These are phyloP conservation scores for Barnettozyma wickerhamii DNA, from an alignment of 805 yeast species.

Conservation along the genomic window DNA sequence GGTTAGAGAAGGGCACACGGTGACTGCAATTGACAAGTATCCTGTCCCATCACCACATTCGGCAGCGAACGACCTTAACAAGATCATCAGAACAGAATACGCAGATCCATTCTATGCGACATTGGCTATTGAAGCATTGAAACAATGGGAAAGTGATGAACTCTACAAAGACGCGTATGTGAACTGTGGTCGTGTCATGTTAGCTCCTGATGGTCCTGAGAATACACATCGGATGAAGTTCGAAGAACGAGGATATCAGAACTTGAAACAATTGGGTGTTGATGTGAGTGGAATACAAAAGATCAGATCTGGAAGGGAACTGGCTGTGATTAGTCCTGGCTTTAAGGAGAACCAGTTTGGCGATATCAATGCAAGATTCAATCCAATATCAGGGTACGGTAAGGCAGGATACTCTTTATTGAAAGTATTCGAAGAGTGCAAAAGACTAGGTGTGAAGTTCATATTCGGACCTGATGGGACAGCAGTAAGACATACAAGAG, in stretches of 20 bases:
- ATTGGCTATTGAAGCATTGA: conserved; percentile 41
- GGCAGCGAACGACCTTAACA: conserved; percentile 46
- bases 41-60: conserved; percentile 41
- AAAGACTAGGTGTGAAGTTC: conserved; percentile 31
- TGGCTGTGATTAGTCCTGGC: conserved; percentile 27
- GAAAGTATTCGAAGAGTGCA: conserved; percentile 28
- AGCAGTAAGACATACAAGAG: conserved; percentile 16
- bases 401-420: conserved; percentile 36
- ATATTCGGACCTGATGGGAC: conserved; percentile 30
- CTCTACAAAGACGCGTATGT: conserved; percentile 30
- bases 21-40: conserved; percentile 36
- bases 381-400: conserved; percentile 40
- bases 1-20: conserved; percentile 27
- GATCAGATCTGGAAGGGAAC: conserved; percentile 27
- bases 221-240: conserved; percentile 33
- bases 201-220: conserved; percentile 26
- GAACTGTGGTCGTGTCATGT: conserved; percentile 39
- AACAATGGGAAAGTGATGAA: conserved; percentile 34
- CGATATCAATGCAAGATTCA: conserved; percentile 28
- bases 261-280: conserved; percentile 26
- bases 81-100: conserved; percentile 46
- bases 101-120: conserved; percentile 37
- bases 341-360: conserved; percentile 24
- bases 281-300: conserved; percentile 26
- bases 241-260: conserved; percentile 34